Evolutionary conservation across 1,284 basidiomycete genomes (phyloP).

Genomic region (Cutaneotrichosporon sp.): DNA sequence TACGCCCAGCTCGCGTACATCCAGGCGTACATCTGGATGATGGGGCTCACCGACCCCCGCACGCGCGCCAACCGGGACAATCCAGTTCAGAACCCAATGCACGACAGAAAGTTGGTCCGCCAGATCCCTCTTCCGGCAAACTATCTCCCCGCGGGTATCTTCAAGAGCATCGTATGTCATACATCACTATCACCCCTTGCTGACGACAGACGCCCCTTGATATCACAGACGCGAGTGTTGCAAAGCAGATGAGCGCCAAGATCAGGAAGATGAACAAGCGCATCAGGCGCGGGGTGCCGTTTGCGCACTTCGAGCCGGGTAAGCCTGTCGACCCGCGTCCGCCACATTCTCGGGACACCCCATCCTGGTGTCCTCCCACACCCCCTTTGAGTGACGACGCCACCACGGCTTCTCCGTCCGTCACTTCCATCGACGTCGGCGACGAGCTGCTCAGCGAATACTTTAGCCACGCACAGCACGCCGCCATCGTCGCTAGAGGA

Average conservation of each 20-base stretch:
- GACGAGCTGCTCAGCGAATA: conserved; percentile 8
- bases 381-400: neutral
- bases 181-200: neutral
- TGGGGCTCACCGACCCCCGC: conserved; percentile 60
- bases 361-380: too few relatives aligned
- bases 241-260: neutral
- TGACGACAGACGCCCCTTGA: neutral
- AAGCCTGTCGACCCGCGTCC: too few relatives aligned
- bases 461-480: conserved; percentile 34
- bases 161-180: conserved; percentile 16
- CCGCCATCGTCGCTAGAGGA: conserved; percentile 24
- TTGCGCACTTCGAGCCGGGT: too few relatives aligned
- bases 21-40: conserved; percentile 73
- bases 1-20: conserved; percentile 77
- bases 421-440: neutral
- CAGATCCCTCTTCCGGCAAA: conserved; percentile 19
- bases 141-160: conserved; percentile 5
- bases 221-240: neutral
- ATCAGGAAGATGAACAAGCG: neutral
- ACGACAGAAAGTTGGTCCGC: neutral
- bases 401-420: neutral
- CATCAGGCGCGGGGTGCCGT: neutral
- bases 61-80: conserved; percentile 11
- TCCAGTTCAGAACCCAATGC: neutral
- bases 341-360: too few relatives aligned